These are phyloP conservation scores for Pestalotiopsis sp. DNA, from an alignment of 2,329 filamentous ascomycete species.

Conservation along the genomic window DNA sequence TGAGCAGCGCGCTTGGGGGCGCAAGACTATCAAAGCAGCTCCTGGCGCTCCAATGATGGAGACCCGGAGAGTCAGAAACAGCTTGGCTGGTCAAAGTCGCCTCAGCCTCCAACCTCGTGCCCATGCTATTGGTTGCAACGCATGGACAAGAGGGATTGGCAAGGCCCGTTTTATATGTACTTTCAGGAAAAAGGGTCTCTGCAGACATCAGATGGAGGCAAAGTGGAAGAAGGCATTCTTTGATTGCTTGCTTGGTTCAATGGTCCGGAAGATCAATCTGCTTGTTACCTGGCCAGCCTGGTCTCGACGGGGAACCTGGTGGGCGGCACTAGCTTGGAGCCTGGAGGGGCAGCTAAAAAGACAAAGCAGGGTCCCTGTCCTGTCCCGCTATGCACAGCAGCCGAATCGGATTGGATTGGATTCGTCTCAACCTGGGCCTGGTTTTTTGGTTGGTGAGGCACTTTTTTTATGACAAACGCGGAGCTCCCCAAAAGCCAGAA, in stretches of 20 bases:
- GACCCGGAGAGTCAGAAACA: not conserved
- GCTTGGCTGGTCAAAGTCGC: not conserved
- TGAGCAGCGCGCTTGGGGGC: not conserved
- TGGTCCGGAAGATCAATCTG: not conserved
- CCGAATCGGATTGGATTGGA: not conserved
- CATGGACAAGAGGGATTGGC: not conserved
- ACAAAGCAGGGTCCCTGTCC: not conserved
- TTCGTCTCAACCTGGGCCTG: not conserved
- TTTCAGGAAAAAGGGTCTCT: not conserved
- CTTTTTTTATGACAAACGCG: conserved; percentile 4
- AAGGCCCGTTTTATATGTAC: not conserved
- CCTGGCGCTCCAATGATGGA: not conserved
- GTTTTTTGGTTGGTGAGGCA: conserved; percentile 7
- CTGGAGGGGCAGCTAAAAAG: not conserved
- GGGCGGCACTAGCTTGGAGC: not conserved
- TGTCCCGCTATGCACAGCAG: not conserved
- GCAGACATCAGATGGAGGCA: not conserved
- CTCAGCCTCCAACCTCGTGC: not conserved
- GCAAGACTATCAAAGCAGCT: not conserved
- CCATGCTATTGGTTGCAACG: not conserved
- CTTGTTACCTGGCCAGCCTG: not conserved
- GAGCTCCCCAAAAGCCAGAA: conserved; percentile 9
- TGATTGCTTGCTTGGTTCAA: not conserved
- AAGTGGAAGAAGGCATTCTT: not conserved
- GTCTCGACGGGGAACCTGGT: not conserved